Evolutionary conservation across 305 asterid species (phyloP).

Genomic region (Fraxinus ornus): DNA sequence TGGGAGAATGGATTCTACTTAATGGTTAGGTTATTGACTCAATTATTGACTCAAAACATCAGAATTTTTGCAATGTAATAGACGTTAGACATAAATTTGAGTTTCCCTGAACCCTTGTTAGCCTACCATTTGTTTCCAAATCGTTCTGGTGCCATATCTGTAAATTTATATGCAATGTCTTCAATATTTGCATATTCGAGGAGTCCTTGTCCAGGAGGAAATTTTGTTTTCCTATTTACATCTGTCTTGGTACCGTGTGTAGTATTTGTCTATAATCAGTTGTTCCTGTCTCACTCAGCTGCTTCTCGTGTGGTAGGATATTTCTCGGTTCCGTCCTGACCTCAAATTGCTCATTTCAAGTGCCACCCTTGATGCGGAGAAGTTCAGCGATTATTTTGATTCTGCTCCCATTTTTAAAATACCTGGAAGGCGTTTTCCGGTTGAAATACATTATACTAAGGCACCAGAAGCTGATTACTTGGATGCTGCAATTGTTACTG

Average conservation of each 20-base stretch:
- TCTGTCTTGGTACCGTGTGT: neutral
- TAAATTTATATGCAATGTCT: neutral
- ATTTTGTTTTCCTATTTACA: neutral
- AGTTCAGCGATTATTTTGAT: conserved; percentile 92
- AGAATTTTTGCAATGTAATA: neutral
- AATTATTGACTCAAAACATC: neutral
- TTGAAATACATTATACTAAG: conserved; percentile 81
- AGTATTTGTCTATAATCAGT: neutral
- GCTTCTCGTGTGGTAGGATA: conserved; percentile 43
- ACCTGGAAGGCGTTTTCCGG: conserved; percentile 95
- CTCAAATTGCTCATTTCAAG: conserved; percentile 90
- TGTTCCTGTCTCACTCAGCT: conserved; percentile 16
- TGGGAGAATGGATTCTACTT: neutral
- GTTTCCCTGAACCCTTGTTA: neutral
- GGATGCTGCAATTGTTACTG: conserved; percentile 89
- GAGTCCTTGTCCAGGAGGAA: neutral
- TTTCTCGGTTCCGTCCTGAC: conserved; percentile 80
- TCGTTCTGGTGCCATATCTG: neutral
- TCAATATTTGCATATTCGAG: neutral
- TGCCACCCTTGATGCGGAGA: conserved; percentile 93
- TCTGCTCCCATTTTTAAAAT: conserved; percentile 90
- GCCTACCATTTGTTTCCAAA: neutral
- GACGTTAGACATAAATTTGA: neutral
- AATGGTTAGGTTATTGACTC: neutral
- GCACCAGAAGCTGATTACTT: conserved; percentile 96